Percentiles rank a stretch among this genome's conserved stretches.
phyloP scores from a whole-genome alignment of 768 basidiomycete species.

The Strobilomyces confusus region DNA sequence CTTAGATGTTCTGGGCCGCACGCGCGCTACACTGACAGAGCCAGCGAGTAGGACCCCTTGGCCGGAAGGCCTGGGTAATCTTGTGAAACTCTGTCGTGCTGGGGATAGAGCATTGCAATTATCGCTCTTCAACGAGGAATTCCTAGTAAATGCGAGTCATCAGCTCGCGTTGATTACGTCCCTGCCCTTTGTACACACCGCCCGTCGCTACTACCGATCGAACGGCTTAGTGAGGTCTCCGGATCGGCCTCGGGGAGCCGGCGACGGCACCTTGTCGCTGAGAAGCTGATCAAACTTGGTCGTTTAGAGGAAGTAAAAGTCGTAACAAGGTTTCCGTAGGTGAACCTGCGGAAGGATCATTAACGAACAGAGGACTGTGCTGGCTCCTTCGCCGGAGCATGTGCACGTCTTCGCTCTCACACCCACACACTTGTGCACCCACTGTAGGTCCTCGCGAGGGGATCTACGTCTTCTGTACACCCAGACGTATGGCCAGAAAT shows the following conservation, averaged over 20 bases:
- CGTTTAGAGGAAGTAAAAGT: conserved; percentile 85
- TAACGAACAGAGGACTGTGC: conserved; percentile 31
- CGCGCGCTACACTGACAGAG: conserved; percentile 86
- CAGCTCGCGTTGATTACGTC: conserved; percentile 87
- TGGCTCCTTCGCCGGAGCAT: background rate
- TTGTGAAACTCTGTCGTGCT: conserved; percentile 78
- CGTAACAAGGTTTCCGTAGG: conserved; percentile 80
- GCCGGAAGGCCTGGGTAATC: conserved; percentile 76
- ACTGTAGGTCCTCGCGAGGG: conserved; percentile 4
- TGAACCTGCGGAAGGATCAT: conserved; percentile 82
- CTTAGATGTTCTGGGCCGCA: conserved; percentile 89
- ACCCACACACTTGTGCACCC: conserved; percentile 6
- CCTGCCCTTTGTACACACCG: conserved; percentile 90
- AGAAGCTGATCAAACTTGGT: conserved; percentile 75
- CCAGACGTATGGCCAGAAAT: background rate
- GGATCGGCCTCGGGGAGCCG: conserved; percentile 66
- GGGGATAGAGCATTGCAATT: conserved; percentile 90
- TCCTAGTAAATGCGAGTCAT: conserved; percentile 83
- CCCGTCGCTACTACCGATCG: conserved; percentile 90
- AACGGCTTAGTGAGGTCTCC: conserved; percentile 87
- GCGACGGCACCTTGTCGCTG: conserved; percentile 47
- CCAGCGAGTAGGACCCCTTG: conserved; percentile 77
- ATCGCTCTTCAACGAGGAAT: conserved; percentile 91
- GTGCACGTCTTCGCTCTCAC: background rate
- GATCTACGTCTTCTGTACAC: background rate